Evolutionary conservation across 495 filamentous ascomycete species (phyloP), one percentile per base, ranked within the genome.

Genomic region (Xylaria bambusicola): DNA sequence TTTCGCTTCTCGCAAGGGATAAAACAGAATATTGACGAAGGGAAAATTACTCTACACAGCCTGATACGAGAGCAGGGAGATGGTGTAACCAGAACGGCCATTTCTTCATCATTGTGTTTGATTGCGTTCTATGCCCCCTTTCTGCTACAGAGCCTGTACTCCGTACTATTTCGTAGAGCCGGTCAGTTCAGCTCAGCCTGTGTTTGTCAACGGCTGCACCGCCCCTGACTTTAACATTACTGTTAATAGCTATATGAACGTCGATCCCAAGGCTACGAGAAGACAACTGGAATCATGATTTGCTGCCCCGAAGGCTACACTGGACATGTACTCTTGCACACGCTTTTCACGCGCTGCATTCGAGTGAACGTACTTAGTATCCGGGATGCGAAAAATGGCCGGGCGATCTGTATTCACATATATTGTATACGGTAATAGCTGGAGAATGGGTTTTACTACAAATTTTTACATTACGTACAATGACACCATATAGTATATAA

Each of bases 181-280:
- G 15, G 36, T 38, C 36, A 38, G 15, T 38, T 38, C 36, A 38
- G 36, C 6, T 38, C 36, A 3, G 13, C 3, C 6, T 38, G 36
- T 6, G 6, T 10, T 3, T 15, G n/a, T 13, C 36, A 38, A 38
- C 10, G 29, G 29, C 36, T 38, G 13, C 6, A 13, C 36, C 36
- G 8, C 36, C 12, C 36, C 13, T 9, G 12, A 38, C 36, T 15
- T 38, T 38, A 6, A 38, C 12, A 15, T 38, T 38, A 38, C 29
- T 33, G 29, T 10, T 33, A 33, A 10, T 33, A 38, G 36, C 18
- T 24, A 51, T 33, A 18, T 24, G n/a, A 51, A 51, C 33, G 50
- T 41, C 50, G 50, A 52, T 52, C 50, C 36, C 36, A 18, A 20
- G 9, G 21, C 20, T 52, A 26, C 35, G 33, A 52, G n/a, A n/a